Conservation (phyloP, 148 eudicot genomes). For the Rhododendron kiyosumense region DNA sequence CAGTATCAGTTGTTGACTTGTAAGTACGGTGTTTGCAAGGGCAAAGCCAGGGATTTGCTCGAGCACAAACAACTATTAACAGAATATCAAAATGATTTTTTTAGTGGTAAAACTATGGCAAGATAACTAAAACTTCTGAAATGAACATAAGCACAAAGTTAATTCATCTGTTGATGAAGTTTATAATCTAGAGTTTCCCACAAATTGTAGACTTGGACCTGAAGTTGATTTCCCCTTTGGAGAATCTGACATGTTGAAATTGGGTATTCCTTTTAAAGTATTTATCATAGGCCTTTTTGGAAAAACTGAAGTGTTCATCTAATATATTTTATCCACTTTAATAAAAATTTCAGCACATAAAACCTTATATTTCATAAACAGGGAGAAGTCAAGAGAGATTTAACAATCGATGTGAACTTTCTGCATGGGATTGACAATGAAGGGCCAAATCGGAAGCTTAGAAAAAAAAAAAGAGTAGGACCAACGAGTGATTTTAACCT, state of each 20-base stretch:
- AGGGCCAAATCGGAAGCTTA: neutral
- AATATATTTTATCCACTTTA: neutral
- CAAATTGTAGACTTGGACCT: neutral
- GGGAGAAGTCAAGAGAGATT: neutral
- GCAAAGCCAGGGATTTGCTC: neutral
- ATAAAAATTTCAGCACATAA: neutral
- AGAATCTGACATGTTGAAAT: neutral
- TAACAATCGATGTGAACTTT: neutral
- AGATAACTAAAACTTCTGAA: neutral
- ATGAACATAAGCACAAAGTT: neutral
- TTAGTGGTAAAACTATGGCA: neutral
- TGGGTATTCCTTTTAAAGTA: neutral
- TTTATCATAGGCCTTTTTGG: neutral
- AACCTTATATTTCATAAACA: neutral
- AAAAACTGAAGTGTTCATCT: neutral
- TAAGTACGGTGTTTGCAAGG: neutral
- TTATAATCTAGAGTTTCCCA: neutral
- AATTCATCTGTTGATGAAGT: too few species aligned
- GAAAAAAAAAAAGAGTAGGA: too few species aligned
- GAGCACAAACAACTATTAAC: neutral
- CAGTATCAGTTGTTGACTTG: neutral
- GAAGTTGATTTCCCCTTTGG: neutral
- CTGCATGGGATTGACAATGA: neutral
- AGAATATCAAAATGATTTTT: too few species aligned
- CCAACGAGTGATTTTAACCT: too few species aligned